Conservation (phyloP, 305 asterid genomes). For the Solanum hybrid region DNA sequence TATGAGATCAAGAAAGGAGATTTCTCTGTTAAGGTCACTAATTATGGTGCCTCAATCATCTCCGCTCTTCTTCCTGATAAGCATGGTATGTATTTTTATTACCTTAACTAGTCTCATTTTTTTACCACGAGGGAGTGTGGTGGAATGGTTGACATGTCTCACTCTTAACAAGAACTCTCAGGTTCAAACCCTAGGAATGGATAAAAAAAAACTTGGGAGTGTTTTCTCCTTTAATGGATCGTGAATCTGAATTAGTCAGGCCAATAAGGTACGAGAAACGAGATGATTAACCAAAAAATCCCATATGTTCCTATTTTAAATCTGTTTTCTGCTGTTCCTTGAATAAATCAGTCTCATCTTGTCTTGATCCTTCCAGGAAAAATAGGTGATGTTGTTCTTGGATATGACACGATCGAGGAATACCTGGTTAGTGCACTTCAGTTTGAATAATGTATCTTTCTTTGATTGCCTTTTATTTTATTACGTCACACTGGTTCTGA, state of each 20-base stretch:
- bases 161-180: neutral
- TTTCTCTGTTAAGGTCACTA: conserved; percentile 30
- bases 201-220: neutral
- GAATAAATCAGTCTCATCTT: neutral
- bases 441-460: neutral
- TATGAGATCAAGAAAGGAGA: conserved; percentile 2
- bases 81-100: conserved; percentile 13
- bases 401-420: neutral
- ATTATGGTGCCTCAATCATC: conserved; percentile 38
- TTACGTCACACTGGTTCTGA: neutral
- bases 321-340: neutral
- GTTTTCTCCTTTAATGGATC: neutral
- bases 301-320: neutral
- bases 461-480: neutral
- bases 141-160: neutral
- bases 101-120: neutral
- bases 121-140: neutral
- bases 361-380: neutral
- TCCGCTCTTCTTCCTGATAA: conserved; percentile 39
- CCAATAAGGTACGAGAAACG: neutral
- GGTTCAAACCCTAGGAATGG: neutral
- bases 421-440: neutral
- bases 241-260: neutral
- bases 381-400: neutral
- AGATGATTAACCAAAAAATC: neutral